phyloP scores from a whole-genome alignment of 2,329 filamentous ascomycete genomes.

The Alternaria infectoria region DNA sequence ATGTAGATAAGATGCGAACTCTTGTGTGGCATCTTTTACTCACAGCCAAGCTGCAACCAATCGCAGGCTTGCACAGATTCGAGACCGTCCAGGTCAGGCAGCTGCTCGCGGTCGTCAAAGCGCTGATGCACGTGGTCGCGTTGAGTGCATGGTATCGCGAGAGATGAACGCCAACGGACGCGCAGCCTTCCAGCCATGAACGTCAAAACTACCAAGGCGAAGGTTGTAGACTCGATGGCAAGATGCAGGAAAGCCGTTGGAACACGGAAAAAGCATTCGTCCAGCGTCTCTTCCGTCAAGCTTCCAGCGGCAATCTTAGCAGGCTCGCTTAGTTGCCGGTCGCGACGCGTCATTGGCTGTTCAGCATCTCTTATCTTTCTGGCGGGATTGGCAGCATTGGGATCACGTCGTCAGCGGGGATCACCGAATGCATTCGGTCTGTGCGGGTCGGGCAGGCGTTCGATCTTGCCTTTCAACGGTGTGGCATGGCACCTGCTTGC shows the following conservation, averaged over 20 bases:
- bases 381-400: slow-evolving; percentile 3
- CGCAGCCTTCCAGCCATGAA: background rate
- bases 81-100: background rate
- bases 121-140: too few species aligned
- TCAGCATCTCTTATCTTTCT: slow-evolving; percentile 25
- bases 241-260: slow-evolving; percentile 10
- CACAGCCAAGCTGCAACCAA: background rate
- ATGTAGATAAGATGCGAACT: slow-evolving; percentile 27
- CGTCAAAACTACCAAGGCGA: background rate
- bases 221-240: background rate
- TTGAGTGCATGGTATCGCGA: background rate
- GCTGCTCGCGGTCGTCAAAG: background rate
- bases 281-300: slow-evolving; percentile 15
- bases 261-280: slow-evolving; percentile 17
- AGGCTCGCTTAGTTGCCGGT: slow-evolving; percentile 1
- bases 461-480: background rate
- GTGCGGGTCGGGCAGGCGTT: background rate
- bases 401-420: background rate
- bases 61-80: background rate
- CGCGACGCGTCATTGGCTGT: slow-evolving; percentile 5
- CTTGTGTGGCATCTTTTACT: slow-evolving; percentile 12
- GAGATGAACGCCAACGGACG: background rate
- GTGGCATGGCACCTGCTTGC: background rate
- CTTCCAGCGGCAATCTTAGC: slow-evolving; percentile 12
- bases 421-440: background rate